Evolutionary conservation across 192 early-diverging fungal species (phyloP).

Genomic region (Backusella australiensis): DNA sequence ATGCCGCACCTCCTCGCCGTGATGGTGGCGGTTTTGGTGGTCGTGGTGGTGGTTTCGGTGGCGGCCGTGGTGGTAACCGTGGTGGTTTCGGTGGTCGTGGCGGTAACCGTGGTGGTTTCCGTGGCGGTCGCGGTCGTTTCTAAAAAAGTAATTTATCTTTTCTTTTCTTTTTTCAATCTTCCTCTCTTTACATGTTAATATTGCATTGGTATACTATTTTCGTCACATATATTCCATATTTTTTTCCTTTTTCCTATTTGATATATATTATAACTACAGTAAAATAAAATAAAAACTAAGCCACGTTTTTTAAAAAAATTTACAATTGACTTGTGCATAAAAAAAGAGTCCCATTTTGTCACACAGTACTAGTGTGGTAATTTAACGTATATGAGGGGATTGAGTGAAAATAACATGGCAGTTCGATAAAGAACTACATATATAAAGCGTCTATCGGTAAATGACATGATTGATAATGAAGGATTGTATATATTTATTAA

Average conservation of each 20-base stretch:
- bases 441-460: no score
- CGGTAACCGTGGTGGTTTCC: constrained; percentile 33
- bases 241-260: not conserved
- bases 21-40: constrained; percentile 51
- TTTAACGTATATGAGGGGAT: no score
- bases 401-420: no score
- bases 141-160: not conserved
- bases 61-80: constrained; percentile 34
- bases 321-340: not conserved
- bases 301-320: constrained; percentile 4
- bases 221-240: not conserved
- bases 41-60: constrained; percentile 44
- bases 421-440: no score
- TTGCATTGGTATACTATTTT: constrained; percentile 2
- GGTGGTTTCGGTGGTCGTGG: constrained; percentile 30
- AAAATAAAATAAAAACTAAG: constrained; percentile 2
- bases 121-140: constrained; percentile 46
- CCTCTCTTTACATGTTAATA: not conserved
- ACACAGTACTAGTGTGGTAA: not conserved
- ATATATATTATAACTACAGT: not conserved
- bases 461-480: no score
- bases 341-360: not conserved
- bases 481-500: no score
- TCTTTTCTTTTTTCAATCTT: not conserved
- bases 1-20: constrained; percentile 39